Percentiles rank a stretch among this genome's conserved stretches.
Evolutionary conservation across 306 rosid genomes (phyloP).

Genomic region (Delonix regia): DNA sequence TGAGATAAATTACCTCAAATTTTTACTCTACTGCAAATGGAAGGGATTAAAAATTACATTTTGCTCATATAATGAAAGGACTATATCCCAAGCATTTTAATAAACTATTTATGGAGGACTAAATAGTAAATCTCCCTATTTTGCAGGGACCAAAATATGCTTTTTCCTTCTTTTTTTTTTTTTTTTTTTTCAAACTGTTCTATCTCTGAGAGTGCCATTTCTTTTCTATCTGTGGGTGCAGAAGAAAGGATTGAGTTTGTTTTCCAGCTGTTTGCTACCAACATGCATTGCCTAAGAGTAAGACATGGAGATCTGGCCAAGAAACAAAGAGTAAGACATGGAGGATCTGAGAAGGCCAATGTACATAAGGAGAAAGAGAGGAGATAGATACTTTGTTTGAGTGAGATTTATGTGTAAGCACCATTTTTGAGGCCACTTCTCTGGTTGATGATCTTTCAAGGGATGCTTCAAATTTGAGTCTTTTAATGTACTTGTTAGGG

Average conservation of each 20-base stretch:
- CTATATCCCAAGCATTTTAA: no score
- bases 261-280: constrained; percentile 76
- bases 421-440: background rate
- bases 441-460: no score
- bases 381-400: background rate
- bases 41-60: no score
- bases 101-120: background rate
- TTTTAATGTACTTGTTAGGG: no score
- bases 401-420: constrained; percentile 24
- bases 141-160: background rate
- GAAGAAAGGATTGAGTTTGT: constrained; percentile 76
- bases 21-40: no score
- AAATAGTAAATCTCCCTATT: background rate
- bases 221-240: constrained; percentile 37
- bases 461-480: no score
- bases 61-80: no score
- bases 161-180: no score
- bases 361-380: constrained; percentile 44
- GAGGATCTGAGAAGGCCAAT: constrained; percentile 37
- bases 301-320: no score
- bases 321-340: no score
- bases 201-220: background rate
- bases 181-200: no score
- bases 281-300: constrained; percentile 71
- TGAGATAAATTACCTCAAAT: no score